These are phyloP conservation scores for Carex myosuroides DNA, from an alignment of 176 grass and related monocot genomes.

Conservation along the genomic window DNA sequence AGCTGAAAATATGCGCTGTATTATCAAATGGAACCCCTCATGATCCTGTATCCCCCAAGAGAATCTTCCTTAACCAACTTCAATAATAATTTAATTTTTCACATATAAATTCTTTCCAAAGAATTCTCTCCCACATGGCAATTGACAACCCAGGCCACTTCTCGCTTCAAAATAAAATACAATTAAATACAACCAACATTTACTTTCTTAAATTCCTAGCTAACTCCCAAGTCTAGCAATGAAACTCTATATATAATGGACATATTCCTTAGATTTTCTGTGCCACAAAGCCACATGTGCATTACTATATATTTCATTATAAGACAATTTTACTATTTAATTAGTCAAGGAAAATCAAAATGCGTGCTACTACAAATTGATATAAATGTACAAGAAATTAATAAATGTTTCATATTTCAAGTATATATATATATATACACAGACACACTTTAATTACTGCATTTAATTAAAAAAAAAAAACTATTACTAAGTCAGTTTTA, in stretches of 20 bases:
- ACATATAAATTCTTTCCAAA: neutral
- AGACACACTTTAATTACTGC: no score
- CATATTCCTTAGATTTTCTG: neutral
- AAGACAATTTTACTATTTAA: neutral
- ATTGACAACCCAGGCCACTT: slow-evolving; percentile 13
- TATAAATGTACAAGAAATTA: no score
- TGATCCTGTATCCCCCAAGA: neutral
- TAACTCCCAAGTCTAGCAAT: slow-evolving; percentile 7
- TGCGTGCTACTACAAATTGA: no score
- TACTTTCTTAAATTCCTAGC: slow-evolving; percentile 19
- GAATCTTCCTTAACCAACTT: slow-evolving; percentile 24
- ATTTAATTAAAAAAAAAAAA: no score
- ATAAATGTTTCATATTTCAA: no score
- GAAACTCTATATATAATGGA: neutral
- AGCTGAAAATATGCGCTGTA: neutral
- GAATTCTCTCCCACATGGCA: slow-evolving; percentile 19
- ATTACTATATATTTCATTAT: no score
- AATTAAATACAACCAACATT: slow-evolving; percentile 7
- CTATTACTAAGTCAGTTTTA: no score
- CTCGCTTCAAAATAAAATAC: slow-evolving; percentile 12
- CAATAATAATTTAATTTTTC: neutral
- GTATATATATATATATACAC: no score
- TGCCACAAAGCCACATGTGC: neutral
- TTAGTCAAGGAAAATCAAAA: neutral
- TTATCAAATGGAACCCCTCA: neutral